Percentiles rank a stretch among this genome's conserved stretches.
Evolutionary conservation across 345 rosid species (phyloP).

Genomic region (Salix arbutifolia): DNA sequence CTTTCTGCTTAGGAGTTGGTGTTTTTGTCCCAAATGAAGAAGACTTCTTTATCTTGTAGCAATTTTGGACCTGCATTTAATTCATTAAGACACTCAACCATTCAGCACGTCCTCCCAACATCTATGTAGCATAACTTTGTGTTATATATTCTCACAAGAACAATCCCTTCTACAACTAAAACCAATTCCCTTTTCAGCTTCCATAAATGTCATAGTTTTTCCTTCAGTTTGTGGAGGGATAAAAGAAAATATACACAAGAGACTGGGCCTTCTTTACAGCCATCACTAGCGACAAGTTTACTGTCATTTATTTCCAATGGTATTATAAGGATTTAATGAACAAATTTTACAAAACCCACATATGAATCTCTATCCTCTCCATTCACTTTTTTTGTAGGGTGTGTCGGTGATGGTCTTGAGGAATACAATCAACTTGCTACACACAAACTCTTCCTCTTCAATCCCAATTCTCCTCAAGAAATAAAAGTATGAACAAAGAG

Average conservation of each 20-base stretch:
- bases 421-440: not conserved
- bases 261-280: not conserved
- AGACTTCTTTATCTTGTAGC: conserved; percentile 39
- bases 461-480: not conserved
- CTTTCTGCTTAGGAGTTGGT: conserved; percentile 32
- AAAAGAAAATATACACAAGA: not conserved
- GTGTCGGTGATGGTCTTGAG: not conserved
- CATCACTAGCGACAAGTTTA: not conserved
- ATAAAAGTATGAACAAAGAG: not conserved
- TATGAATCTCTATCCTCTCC: not conserved
- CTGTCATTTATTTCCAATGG: not conserved
- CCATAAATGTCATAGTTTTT: not conserved
- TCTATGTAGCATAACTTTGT: not conserved
- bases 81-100: not conserved
- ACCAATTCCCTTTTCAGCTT: not conserved
- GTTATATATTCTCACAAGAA: not conserved
- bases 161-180: not conserved
- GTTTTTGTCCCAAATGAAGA: conserved; percentile 26
- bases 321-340: not conserved
- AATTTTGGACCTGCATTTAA: conserved; percentile 45
- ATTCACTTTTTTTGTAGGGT: not conserved
- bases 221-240: not conserved
- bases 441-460: not conserved
- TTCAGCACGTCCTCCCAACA: not conserved
- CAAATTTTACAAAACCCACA: not conserved